phyloP scores from a whole-genome alignment of 305 asterid species.

The Fraxinus floribunda region DNA sequence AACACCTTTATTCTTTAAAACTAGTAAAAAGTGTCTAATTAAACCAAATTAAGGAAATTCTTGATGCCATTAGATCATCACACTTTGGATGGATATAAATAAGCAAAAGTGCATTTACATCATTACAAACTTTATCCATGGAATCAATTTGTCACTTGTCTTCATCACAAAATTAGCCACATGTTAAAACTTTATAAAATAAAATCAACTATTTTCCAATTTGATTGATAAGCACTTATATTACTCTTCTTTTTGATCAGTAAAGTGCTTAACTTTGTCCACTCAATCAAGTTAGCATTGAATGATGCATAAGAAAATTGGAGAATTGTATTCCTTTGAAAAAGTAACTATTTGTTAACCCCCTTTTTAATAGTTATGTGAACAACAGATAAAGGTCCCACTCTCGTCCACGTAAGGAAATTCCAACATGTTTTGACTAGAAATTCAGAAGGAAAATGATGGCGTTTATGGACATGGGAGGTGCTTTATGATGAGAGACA shows the following conservation, averaged over 20 bases:
- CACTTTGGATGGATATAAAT: not conserved
- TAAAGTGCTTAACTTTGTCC: slow-evolving; percentile 32
- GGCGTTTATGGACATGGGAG: no score
- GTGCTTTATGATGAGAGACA: no score
- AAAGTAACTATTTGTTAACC: not conserved
- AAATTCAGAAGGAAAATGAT: no score
- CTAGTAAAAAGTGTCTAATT: not conserved
- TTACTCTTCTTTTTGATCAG: not conserved
- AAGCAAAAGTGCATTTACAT: slow-evolving; percentile 5
- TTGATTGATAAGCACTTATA: not conserved
- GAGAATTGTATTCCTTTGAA: slow-evolving; percentile 36
- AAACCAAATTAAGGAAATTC: not conserved
- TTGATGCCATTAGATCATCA: not conserved
- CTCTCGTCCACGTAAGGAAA: no score
- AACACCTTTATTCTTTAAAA: not conserved
- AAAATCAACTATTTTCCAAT: not conserved
- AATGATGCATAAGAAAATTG: slow-evolving; percentile 44
- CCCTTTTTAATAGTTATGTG: no score
- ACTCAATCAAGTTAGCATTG: slow-evolving; percentile 35
- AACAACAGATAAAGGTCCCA: no score
- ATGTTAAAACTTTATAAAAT: slow-evolving; percentile 5
- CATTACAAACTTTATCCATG: slow-evolving; percentile 9
- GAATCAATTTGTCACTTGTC: slow-evolving; percentile 23
- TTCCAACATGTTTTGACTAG: no score
- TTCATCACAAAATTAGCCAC: not conserved